Base-by-base conservation (phyloP, 2,329 filamentous ascomycete species). In the Aspergillus sclerotialis region DNA sequence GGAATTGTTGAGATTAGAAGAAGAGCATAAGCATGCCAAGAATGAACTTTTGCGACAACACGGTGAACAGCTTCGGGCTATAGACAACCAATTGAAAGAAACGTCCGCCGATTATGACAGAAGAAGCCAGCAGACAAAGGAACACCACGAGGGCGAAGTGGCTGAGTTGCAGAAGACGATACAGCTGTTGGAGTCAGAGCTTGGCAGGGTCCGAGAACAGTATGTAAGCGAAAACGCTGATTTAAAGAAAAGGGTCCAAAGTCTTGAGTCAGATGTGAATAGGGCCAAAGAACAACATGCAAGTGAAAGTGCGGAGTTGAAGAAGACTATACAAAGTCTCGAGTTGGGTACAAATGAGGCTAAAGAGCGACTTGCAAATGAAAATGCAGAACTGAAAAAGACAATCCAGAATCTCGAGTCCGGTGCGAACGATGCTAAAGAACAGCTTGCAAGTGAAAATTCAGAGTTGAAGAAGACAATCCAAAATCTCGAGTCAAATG, bases 101-200 rank as follows among this genome's bases (percentile, higher is more conserved):
- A 60, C 58, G 15, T 56, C 53, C 14, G 46, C 52, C 24, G 59
- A 69, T 28, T 58, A 63, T 33, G 63, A 69, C 41, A 52, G 48
- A 32, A 59, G 58, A 32, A 57, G 57, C 19, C 45, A 55, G 13
- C 56, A 60, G 34, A 42, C 61, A 11, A 60, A 56, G 33, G 53
- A 63, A 32, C 57, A 61, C 26, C 60, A 69, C 16, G 80, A 83
- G 28, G 76, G 74, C 1, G 78, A 84, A 47, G 67, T 74, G 33
- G 71, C 75, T n/a, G 78, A 81, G 42, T 58, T 84, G 9, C 73
- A 73, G 48, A 72, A 70, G 15, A 78, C 69, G 2, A 70, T 82
- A 17, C 75, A 72, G 35, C 69, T 72, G 28, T 61, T 87, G 11
- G 76, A 84, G 53, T 49, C 43, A 3, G 52, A 63, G 19, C 47